Base-by-base conservation (phyloP, 2,329 filamentous ascomycete genomes). In the Trichophyton equinum region DNA sequence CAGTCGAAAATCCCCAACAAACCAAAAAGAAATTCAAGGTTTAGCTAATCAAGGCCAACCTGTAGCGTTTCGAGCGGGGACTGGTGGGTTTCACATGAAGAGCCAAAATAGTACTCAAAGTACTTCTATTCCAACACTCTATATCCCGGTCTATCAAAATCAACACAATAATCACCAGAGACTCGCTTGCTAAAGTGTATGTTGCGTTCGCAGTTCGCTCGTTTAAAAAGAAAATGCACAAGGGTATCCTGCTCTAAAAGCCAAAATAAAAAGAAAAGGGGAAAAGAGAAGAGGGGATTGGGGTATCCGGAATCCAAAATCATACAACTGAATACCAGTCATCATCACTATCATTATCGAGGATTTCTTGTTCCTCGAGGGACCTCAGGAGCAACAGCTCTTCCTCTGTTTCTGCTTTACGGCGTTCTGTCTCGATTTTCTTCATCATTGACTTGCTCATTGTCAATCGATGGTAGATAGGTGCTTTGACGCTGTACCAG, bases 371-470 rank as follows among this genome's bases (percentile, higher is more conserved):
- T 11, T 59, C 62, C 18, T 47, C 44, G 20, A 22, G 22, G 4
- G 18, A 47, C 25, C 18, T 18, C 18, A 20, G 20, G 44, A 20
- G n/a, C 4, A 25, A 47, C 22, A 47, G 44, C 9, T 47, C 44
- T 22, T 55, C 47, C 18, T 53, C 30, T 9, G 51, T 8, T 15
- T 36, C 51, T n/a, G 27, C 27, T 27, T 55, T 55, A 30, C 27
- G 51, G 27, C 51, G 51, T 2, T 55, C 30, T 4, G 30, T 30
- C 33, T 55, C 51, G 15, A 36, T n/a, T 18, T 55, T 55, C 51
- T 55, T 55, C 11, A 59, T 49, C 13, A 57, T 63, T 3, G 46
- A 55, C 44, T 61, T 64, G 40, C 25, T 57, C 3, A 67, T 61
- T 0, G 56, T 25, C 4, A 61, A 25, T 1, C 47, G 20, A n/a